Percentiles rank a stretch among this genome's conserved stretches.
Conservation (phyloP, 2,329 filamentous ascomycete genomes). For the Colletotrichum sp. region DNA sequence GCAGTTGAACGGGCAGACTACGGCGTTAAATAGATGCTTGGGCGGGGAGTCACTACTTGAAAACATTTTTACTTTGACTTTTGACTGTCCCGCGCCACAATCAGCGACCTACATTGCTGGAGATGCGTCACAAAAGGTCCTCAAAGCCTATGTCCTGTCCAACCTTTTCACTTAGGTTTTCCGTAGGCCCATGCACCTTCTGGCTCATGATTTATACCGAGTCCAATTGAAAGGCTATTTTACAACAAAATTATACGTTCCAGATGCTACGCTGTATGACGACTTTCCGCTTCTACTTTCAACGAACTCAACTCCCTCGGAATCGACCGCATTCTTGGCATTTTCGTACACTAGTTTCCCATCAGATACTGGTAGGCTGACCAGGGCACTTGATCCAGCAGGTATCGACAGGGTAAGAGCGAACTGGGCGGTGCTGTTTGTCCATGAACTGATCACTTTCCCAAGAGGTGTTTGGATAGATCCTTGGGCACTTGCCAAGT, state of each 20-base stretch:
- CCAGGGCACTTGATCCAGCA: not conserved
- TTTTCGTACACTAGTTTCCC: not conserved
- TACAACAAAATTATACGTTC: not conserved
- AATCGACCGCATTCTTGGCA: not conserved
- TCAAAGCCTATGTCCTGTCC: not conserved
- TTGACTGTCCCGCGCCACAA: not conserved
- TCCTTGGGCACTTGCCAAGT: not conserved
- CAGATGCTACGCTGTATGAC: not conserved
- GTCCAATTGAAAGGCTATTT: not conserved
- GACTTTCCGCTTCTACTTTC: not conserved
- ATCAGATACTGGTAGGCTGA: not conserved
- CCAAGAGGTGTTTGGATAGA: not conserved
- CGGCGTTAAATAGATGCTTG: no score
- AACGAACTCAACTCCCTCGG: not conserved
- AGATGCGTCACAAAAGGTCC: no score
- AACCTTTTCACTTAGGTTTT: not conserved
- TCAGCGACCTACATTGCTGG: no score
- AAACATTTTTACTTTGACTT: not conserved
- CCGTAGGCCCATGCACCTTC: not conserved
- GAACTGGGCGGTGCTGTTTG: not conserved
- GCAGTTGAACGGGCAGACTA: no score
- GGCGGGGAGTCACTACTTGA: not conserved
- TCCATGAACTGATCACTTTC: not conserved
- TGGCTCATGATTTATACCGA: fast-evolving
- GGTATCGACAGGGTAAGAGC: not conserved